Evolutionary conservation across 129 eudicot genomes (phyloP), one percentile per base, ranked within the genome.

Genomic region (Saussurea involucrata): DNA sequence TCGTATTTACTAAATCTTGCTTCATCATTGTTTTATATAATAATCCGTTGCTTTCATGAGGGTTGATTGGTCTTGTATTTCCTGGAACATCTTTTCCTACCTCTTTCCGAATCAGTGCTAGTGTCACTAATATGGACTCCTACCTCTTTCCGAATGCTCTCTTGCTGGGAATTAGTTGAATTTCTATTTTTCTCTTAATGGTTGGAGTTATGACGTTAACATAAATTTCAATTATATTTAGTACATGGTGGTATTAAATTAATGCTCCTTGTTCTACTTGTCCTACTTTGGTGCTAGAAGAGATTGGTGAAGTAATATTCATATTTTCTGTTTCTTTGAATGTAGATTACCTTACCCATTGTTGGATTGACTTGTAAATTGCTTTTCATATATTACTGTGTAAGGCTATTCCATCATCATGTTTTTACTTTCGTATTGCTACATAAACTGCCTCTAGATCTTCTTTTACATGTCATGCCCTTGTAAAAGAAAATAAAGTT

Each of bases 231-330:
- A 21, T 34, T 63, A 37, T 12, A 15, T n/a, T 80, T 64, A 72
- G 78, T 78, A 70, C 74, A 68, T 74, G 83, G 83, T 79, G 79
- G 77, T 71, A 66, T n/a, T n/a, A n/a, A n/a, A n/a, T 71, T 73
- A 69, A 76, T 75, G 81, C 68, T 70, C 40, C 46, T 69, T 44
- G 71, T 72, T 80, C 65, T 67, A 66, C 77, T 63, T 27, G 66
- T 72, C 77, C 63, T 77, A 66, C 64, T 49, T 63, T 55, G 71
- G 53, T 76, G 55, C 76, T 81, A 40, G 66, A 74, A 58, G 77
- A 78, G 44, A 65, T 28, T 69, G 79, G 44, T 78, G 68, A 74
- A 80, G 76, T 55, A 55, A 11, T 74, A 18, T 67, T 2, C 69
- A 10, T 25, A 11, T 25, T 67, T 69, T 66, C 40, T 66, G 65